Conservation (phyloP, 441 rosid species). For the Brassica hybrid region DNA sequence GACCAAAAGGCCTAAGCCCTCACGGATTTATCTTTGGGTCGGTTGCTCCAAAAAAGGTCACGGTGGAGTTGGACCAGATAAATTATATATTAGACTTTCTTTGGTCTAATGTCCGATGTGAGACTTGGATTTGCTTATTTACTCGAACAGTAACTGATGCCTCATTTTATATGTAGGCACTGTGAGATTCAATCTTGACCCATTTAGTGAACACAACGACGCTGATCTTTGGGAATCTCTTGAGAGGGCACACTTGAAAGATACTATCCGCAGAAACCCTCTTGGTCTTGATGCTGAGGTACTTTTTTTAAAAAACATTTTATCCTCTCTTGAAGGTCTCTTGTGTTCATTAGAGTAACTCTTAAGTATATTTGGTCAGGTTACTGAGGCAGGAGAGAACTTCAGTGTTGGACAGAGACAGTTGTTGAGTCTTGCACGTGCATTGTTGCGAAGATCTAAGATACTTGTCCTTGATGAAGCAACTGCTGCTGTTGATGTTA, state of each 20-base stretch:
- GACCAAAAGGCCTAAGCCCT: too few species aligned
- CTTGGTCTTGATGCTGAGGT: conserved; percentile 91
- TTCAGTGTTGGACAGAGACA: conserved; percentile 98
- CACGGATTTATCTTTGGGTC: too few species aligned
- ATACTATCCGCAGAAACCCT: conserved; percentile 76
- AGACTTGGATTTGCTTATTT: too few species aligned
- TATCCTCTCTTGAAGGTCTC: not conserved
- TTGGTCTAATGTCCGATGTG: too few species aligned
- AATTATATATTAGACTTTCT: too few species aligned
- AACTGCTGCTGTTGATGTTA: conserved; percentile 95
- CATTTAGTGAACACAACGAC: conserved; percentile 89
- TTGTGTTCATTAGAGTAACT: conserved; percentile 19
- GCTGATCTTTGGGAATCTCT: conserved; percentile 95
- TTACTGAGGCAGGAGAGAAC: conserved; percentile 91
- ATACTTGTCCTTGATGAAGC: conserved; percentile 99
- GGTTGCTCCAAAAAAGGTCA: too few species aligned
- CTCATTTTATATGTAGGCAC: too few species aligned
- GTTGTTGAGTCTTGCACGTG: conserved; percentile 91
- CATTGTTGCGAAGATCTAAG: conserved; percentile 87
- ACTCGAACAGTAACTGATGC: too few species aligned
- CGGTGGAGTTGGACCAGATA: too few species aligned
- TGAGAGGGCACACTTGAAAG: conserved; percentile 94
- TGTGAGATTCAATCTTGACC: conserved; percentile 95
- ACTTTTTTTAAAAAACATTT: conserved; percentile 21
- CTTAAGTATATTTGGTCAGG: conserved; percentile 46